phyloP scores from a whole-genome alignment of 306 rosid genomes.

The Astragalus membranaceus region DNA sequence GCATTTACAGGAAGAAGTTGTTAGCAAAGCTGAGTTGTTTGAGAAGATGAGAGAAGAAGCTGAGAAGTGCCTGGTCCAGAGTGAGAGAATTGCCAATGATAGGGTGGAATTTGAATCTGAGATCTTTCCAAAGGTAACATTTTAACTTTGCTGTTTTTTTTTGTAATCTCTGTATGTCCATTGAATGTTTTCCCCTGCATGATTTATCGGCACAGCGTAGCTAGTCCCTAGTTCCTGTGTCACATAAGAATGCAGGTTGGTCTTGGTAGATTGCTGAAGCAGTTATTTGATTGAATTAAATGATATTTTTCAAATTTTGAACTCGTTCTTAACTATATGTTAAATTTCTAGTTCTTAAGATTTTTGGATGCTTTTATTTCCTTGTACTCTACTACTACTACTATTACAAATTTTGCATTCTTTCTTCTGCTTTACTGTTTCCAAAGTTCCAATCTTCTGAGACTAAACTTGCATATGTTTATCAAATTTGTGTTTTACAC shows the following conservation, averaged over 20 bases:
- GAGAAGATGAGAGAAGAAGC: no score
- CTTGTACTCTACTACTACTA: not conserved
- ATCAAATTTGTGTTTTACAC: no score
- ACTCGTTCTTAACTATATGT: not conserved
- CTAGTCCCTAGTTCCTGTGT: not conserved
- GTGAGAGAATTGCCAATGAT: slow-evolving; percentile 42
- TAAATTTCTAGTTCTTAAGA: not conserved
- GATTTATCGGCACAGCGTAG: no score
- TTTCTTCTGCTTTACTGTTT: not conserved
- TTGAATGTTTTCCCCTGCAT: not conserved
- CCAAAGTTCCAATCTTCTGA: not conserved
- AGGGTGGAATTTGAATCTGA: slow-evolving; percentile 74
- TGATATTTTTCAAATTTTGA: not conserved
- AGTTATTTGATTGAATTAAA: not conserved
- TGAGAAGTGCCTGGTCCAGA: no score
- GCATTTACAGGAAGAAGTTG: no score
- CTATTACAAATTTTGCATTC: not conserved
- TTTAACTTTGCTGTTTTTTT: not conserved
- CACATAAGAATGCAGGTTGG: not conserved
- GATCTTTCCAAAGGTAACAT: slow-evolving; percentile 60
- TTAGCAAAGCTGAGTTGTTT: no score
- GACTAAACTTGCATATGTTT: slow-evolving; percentile 24
- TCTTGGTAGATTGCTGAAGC: not conserved
- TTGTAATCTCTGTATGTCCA: not conserved
- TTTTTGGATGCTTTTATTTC: not conserved